phyloP scores from a whole-genome alignment of 2,329 filamentous ascomycete species.

The Torrubiellomyces zombiae region DNA sequence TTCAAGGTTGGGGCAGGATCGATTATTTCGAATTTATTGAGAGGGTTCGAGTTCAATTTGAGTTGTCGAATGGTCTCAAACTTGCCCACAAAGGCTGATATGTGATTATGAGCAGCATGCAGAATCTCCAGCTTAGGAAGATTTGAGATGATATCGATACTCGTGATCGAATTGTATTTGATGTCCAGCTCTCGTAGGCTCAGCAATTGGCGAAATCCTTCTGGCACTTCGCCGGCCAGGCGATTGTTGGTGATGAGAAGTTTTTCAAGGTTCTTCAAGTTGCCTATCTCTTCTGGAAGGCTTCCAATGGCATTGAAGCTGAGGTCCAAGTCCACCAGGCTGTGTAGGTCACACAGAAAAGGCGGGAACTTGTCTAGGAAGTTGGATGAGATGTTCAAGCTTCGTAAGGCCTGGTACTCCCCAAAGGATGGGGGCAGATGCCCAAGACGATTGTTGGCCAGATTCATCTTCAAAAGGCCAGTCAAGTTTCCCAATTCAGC shows the following conservation, averaged over 20 bases:
- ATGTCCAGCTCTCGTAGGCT: conserved; percentile 84
- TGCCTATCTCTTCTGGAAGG: conserved; percentile 63
- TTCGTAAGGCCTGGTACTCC: conserved; percentile 61
- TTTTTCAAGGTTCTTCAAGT: conserved; percentile 64
- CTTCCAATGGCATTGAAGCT: conserved; percentile 84
- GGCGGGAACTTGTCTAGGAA: conserved; percentile 71
- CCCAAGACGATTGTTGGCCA: conserved; percentile 83
- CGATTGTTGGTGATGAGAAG: conserved; percentile 94
- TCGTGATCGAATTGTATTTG: conserved; percentile 79
- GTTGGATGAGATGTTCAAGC: conserved; percentile 86
- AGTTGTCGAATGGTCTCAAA: conserved; percentile 73
- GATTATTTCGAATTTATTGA: conserved; percentile 81
- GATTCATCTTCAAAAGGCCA: conserved; percentile 70
- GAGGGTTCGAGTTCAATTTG: conserved; percentile 84
- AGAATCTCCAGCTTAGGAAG: conserved; percentile 78
- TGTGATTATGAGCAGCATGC: conserved; percentile 79
- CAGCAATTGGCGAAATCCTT: conserved; percentile 52
- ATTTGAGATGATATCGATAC: conserved; percentile 72
- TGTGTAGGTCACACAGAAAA: conserved; percentile 68
- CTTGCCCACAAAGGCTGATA: conserved; percentile 78
- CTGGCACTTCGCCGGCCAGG: conserved; percentile 57
- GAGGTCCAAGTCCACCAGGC: conserved; percentile 80
- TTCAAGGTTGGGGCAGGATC: conserved; percentile 66
- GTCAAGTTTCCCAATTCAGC: conserved; percentile 62
- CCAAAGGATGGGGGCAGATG: conserved; percentile 69